A percentile compares a stretch with the other conserved stretches of the same genome.
Evolutionary conservation across 1,284 basidiomycete species (phyloP).

Genomic region (Moniliophthora roreri): DNA sequence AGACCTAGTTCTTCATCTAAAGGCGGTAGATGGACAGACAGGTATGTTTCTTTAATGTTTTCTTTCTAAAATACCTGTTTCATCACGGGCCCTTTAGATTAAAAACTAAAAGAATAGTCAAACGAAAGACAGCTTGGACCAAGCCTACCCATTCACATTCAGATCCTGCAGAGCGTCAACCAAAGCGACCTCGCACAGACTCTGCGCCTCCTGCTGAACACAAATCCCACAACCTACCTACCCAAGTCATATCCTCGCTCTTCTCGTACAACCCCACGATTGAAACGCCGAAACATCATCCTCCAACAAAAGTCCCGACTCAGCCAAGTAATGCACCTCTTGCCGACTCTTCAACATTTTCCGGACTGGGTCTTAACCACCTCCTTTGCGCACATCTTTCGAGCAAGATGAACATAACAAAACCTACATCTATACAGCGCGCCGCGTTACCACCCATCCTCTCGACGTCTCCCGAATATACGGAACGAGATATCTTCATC

Average conservation of each 20-base stretch:
- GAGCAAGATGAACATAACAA: conserved; percentile 79
- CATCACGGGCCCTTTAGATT: conserved; percentile 41
- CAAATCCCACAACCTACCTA: conserved; percentile 25
- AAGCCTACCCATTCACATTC: conserved; percentile 18
- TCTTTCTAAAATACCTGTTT: no score
- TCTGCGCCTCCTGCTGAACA: conserved; percentile 15
- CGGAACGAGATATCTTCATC: conserved; percentile 83
- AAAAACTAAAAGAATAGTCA: conserved; percentile 67
- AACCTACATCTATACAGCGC: conserved; percentile 92
- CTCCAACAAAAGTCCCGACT: conserved; percentile 17
- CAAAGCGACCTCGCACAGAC: conserved; percentile 52
- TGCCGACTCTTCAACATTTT: conserved; percentile 70
- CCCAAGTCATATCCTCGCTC: conserved; percentile 87
- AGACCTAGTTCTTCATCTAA: conserved; percentile 46
- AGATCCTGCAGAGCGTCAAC: conserved; percentile 31
- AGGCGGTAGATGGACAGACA: conserved; percentile 84
- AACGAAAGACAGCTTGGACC: conserved; percentile 52
- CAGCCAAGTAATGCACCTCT: conserved; percentile 84
- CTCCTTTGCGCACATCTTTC: conserved; percentile 81
- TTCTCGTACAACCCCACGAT: conserved; percentile 84
- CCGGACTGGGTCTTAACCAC: conserved; percentile 78
- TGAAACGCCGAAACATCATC: conserved; percentile 39
- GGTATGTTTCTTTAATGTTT: conserved; percentile 43
- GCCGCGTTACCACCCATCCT: conserved; percentile 78
- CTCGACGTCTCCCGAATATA: conserved; percentile 37